phyloP scores from a whole-genome alignment of 768 basidiomycete genomes.

The Cantharellus anzutake region DNA sequence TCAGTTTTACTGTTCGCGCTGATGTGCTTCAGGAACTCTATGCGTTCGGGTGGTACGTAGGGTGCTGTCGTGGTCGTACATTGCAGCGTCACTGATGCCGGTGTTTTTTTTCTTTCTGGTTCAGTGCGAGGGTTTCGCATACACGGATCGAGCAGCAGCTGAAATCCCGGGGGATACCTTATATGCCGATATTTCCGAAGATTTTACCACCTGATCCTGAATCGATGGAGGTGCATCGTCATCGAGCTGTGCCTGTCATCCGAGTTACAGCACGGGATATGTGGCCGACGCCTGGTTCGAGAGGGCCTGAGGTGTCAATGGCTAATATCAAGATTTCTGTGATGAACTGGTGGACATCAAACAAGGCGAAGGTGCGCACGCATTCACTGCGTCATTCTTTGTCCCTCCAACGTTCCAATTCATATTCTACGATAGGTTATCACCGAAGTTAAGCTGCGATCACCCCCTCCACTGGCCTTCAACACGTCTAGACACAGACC shows the following conservation, averaged over 20 bases:
- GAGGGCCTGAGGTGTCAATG: background rate
- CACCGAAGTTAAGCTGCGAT: conserved; percentile 79
- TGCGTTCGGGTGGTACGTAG: conserved; percentile 63
- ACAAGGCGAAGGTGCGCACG: conserved; percentile 33
- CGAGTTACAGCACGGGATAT: conserved; percentile 71
- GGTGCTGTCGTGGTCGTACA: background rate
- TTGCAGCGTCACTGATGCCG: background rate
- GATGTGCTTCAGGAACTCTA: conserved; percentile 61
- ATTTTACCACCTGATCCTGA: conserved; percentile 23
- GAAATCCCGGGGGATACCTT: conserved; percentile 62
- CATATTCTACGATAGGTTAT: conserved; percentile 34
- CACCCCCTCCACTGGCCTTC: conserved; percentile 51
- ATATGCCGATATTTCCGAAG: conserved; percentile 47
- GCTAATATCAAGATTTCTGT: conserved; percentile 8
- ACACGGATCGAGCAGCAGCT: conserved; percentile 77
- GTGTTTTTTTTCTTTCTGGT: background rate
- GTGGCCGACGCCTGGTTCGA: conserved; percentile 18
- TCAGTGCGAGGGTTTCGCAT: conserved; percentile 77
- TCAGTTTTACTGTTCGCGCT: conserved; percentile 46
- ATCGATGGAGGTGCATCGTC: background rate
- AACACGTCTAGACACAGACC: conserved; percentile 19
- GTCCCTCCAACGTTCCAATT: background rate
- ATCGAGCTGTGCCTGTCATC: conserved; percentile 57
- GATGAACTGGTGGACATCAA: conserved; percentile 84
- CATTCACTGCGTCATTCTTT: conserved; percentile 3